Evolutionary conservation across 2,329 filamentous ascomycete species (phyloP).

Genomic region (Blastomyces emzantsi): DNA sequence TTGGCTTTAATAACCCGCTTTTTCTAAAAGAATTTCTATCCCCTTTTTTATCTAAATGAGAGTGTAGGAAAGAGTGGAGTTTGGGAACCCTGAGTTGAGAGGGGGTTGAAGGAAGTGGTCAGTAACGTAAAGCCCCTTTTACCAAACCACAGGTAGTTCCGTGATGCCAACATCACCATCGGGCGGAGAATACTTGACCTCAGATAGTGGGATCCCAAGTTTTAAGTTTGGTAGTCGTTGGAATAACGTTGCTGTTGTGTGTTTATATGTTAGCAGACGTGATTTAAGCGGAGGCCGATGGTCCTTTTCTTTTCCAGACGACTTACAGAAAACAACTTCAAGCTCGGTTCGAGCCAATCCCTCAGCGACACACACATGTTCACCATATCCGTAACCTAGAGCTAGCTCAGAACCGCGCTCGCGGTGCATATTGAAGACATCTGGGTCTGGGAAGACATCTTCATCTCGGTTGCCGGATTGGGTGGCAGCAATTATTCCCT

Average conservation of each 20-base stretch:
- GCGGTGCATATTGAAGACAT: constrained; percentile 40
- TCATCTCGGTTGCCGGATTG: constrained; percentile 43
- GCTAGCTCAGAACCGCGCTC: constrained; percentile 28
- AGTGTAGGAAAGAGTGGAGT: constrained; percentile 2
- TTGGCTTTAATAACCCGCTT: neutral
- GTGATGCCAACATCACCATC: constrained; percentile 36
- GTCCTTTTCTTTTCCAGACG: neutral
- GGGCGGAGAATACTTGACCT: constrained; percentile 35
- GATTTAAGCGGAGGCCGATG: neutral
- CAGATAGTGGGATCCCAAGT: constrained; percentile 32
- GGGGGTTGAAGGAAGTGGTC: neutral
- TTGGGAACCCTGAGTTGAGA: neutral
- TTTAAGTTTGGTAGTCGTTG: constrained; percentile 33
- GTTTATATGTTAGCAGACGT: neutral
- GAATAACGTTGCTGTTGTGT: constrained; percentile 31
- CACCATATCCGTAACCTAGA: constrained; percentile 41
- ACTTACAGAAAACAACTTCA: constrained; percentile 38
- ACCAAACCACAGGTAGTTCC: constrained; percentile 30
- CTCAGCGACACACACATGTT: constrained; percentile 42
- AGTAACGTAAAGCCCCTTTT: neutral
- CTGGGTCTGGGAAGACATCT: constrained; percentile 35
- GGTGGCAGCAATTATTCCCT: constrained; percentile 43
- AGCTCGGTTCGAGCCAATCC: constrained; percentile 38
- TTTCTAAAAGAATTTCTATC: neutral
- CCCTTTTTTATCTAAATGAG: neutral